Conservation (phyloP, 768 basidiomycete species). For the Hypholoma sublateritium region DNA sequence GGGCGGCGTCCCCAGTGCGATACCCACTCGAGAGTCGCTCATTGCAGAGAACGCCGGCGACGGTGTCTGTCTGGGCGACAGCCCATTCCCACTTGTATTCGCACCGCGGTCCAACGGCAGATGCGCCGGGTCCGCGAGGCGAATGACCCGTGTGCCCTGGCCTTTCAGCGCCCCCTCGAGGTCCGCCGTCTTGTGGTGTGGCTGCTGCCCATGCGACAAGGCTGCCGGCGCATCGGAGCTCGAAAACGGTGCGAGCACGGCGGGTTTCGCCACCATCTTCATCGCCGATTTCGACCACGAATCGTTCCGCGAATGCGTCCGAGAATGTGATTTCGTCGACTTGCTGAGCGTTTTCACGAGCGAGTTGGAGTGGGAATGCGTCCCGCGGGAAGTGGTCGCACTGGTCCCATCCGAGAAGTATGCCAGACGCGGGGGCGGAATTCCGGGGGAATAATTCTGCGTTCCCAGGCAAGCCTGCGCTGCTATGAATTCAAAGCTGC, state of each 20-base stretch:
- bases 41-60: conserved; percentile 25
- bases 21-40: conserved; percentile 34
- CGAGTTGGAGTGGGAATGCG: conserved; percentile 39
- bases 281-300: conserved; percentile 44
- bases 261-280: conserved; percentile 37
- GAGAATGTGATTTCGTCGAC: conserved; percentile 34
- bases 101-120: conserved; percentile 27
- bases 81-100: not conserved
- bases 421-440: conserved; percentile 20
- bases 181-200: conserved; percentile 15
- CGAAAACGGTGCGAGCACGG: conserved; percentile 23
- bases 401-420: conserved; percentile 20
- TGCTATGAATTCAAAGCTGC: conserved; percentile 59
- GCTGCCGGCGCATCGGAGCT: not conserved
- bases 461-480: conserved; percentile 66
- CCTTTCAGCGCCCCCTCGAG: conserved; percentile 40
- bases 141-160: conserved; percentile 41
- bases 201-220: no score
- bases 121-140: conserved; percentile 41
- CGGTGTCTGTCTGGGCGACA: conserved; percentile 11
- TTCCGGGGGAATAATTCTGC: conserved; percentile 53
- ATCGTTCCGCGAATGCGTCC: conserved; percentile 40
- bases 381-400: conserved; percentile 11
- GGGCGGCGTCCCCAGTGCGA: conserved; percentile 35
- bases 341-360: conserved; percentile 33